Evolutionary conservation across 2,329 filamentous ascomycete species (phyloP).

Genomic region (Phaeosphaeriaceae sp.): DNA sequence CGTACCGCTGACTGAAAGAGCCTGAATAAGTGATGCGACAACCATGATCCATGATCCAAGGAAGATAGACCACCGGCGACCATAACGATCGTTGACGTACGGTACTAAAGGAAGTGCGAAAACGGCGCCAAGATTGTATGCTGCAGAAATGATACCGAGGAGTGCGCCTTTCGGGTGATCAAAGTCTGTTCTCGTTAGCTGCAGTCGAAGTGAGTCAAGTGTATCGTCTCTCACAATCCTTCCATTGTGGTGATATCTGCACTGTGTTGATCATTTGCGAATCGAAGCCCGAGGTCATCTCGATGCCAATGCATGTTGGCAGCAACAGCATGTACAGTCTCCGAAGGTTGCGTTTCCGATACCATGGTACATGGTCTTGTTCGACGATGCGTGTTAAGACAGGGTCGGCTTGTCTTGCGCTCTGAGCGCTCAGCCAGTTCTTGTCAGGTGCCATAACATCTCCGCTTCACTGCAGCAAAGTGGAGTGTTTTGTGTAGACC

Average conservation of each 20-base stretch:
- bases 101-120: constrained; percentile 44
- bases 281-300: constrained; percentile 44
- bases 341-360: constrained; percentile 46
- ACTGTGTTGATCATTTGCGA: constrained; percentile 44
- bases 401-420: constrained; percentile 42
- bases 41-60: constrained; percentile 54
- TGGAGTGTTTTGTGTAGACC: neutral
- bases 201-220: neutral
- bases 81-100: constrained; percentile 51
- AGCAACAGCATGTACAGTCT: constrained; percentile 44
- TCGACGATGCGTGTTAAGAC: constrained; percentile 51
- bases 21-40: constrained; percentile 45
- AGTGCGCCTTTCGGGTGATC: constrained; percentile 44
- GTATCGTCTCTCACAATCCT: constrained; percentile 25
- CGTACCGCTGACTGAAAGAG: constrained; percentile 29
- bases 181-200: constrained; percentile 24
- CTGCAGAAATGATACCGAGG: constrained; percentile 53
- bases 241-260: constrained; percentile 37
- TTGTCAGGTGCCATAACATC: constrained; percentile 19
- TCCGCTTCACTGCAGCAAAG: neutral
- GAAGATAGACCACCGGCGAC: constrained; percentile 50
- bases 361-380: constrained; percentile 50
- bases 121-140: constrained; percentile 51
- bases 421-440: neutral
- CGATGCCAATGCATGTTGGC: constrained; percentile 42